Percentiles rank a stretch among this genome's conserved stretches.
phyloP scores from a whole-genome alignment of 108 stramenopile genomes.

The Skeletonema potamos region DNA sequence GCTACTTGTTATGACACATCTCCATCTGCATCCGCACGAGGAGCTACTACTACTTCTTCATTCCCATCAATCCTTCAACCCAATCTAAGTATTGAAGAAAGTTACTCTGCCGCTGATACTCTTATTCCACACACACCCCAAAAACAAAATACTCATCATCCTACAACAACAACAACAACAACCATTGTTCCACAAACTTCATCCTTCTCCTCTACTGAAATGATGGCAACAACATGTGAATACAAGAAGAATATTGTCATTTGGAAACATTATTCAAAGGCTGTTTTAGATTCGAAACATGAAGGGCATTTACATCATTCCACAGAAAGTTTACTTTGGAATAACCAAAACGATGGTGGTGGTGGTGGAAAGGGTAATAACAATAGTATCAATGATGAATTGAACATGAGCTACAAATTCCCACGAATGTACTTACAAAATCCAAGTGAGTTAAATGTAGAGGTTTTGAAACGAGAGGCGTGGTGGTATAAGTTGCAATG shows the following conservation, averaged over 20 bases:
- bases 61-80: not conserved
- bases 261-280: not conserved
- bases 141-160: too few relatives aligned
- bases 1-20: too few relatives aligned
- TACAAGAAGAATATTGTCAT: not conserved
- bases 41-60: too few relatives aligned
- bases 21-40: too few relatives aligned
- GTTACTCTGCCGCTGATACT: not conserved
- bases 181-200: not conserved
- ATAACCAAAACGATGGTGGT: not conserved
- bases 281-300: not conserved
- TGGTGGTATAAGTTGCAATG: not conserved
- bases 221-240: not conserved
- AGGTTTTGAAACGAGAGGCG: not conserved
- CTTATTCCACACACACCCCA: not conserved
- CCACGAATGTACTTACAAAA: constrained; percentile 26
- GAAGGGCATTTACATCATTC: not conserved
- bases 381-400: constrained; percentile 17
- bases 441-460: constrained; percentile 11
- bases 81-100: not conserved
- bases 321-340: constrained; percentile 11
- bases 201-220: not conserved
- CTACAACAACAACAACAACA: too few relatives aligned
- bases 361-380: not conserved
- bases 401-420: constrained; percentile 18